phyloP scores from a whole-genome alignment of 139 green algal genomes.

The Haematococcus sp. region DNA sequence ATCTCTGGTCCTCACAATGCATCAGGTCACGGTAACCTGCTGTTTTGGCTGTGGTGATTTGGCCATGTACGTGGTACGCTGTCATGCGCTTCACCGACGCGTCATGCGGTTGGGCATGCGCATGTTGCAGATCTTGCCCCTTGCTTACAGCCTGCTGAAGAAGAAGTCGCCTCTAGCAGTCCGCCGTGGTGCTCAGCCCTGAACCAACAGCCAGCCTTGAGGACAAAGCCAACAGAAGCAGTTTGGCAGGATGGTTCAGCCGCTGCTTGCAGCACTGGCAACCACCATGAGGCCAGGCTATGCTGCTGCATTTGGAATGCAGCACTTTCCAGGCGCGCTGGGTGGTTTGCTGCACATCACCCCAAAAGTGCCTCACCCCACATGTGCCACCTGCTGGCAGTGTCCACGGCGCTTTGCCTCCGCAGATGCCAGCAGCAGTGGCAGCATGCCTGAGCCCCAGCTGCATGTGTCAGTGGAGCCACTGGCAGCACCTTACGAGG shows the following conservation, averaged over 20 bases:
- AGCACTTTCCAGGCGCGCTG: not conserved
- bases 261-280: not conserved
- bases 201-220: not conserved
- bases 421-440: not conserved
- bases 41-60: no score
- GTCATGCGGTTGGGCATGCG: no score
- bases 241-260: no score
- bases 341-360: no score
- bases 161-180: constrained; percentile 14
- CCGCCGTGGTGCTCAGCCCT: not conserved
- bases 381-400: not conserved
- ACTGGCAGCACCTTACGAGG: constrained; percentile 50
- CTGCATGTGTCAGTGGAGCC: constrained; percentile 61
- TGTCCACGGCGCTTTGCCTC: not conserved
- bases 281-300: not conserved
- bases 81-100: no score
- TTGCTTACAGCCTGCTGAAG: constrained; percentile 42
- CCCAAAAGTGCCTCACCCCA: not conserved
- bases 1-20: no score
- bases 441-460: not conserved
- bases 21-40: no score
- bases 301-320: not conserved
- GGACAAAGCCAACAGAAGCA: not conserved
- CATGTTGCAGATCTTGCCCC: constrained; percentile 36
- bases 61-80: no score